Evolutionary conservation across 1,139 yeast species (phyloP).

Genomic region (Lodderomyces theae): DNA sequence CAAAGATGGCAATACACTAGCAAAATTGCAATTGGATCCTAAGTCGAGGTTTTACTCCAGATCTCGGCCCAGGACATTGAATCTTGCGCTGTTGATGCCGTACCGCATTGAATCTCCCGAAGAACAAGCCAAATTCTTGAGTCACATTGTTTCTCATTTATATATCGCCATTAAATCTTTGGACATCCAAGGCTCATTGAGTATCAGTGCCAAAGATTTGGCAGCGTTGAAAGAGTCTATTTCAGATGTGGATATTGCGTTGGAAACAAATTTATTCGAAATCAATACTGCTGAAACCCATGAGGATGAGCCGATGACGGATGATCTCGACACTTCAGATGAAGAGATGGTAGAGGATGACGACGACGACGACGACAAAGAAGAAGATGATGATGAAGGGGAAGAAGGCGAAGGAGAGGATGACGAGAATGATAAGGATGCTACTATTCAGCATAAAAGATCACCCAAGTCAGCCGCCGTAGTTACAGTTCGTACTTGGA

Average conservation of each 20-base stretch:
- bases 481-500: slow-evolving; percentile 79
- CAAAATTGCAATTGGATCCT: slow-evolving; percentile 43
- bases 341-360: slow-evolving; percentile 37
- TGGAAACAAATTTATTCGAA: slow-evolving; percentile 53
- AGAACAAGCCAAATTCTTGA: slow-evolving; percentile 72
- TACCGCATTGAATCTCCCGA: slow-evolving; percentile 67
- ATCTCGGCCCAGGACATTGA: slow-evolving; percentile 49
- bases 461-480: slow-evolving; percentile 71
- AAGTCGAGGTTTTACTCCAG: slow-evolving; percentile 59
- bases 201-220: slow-evolving; percentile 64
- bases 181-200: slow-evolving; percentile 72
- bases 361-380: slow-evolving; percentile 27
- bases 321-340: slow-evolving; percentile 21
- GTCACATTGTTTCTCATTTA: slow-evolving; percentile 75
- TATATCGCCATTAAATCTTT: slow-evolving; percentile 75
- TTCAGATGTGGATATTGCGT: slow-evolving; percentile 50
- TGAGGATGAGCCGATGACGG: slow-evolving; percentile 22
- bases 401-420: slow-evolving; percentile 31
- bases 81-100: slow-evolving; percentile 66
- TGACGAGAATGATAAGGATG: slow-evolving; percentile 43
- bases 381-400: slow-evolving; percentile 44
- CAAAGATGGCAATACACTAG: slow-evolving; percentile 41
- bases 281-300: slow-evolving; percentile 41
- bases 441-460: slow-evolving; percentile 51
- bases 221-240: slow-evolving; percentile 37